Evolutionary conservation across 345 rosid species (phyloP), one percentile per base, ranked within the genome.

Genomic region (Carallia brachiata): DNA sequence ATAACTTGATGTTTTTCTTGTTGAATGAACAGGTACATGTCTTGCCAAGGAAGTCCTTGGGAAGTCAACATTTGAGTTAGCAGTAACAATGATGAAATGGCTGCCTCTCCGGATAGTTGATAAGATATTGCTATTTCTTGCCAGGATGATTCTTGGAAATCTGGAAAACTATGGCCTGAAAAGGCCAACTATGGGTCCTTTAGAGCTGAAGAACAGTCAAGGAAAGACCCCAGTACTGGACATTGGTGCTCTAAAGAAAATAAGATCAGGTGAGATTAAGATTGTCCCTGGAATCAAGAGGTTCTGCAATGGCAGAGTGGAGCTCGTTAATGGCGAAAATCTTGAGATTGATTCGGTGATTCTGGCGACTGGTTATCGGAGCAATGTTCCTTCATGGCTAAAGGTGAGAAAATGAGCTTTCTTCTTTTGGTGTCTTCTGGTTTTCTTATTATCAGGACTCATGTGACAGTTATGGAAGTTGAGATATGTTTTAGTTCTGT

Each of bases 211-310:
- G 79, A 78, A 83, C 76, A 65, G 71, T 8, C 70, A 69, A 36
- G 97, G 98, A 1, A 93, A 93, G 70, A 93, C 97, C 1, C 97
- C 98, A 16, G 97, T 90, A 0, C 75, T 93, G 32, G 96, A 93
- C 76, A 77, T 88, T 12, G 98, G 97, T 34, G 85, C 97, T 2
- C 74, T 93, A 5, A 69, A 84, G 6, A 89, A 80, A 70, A 89
- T 93, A 61, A 84, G 86, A 81, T 78, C 93, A 0, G 97, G 97
- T 30, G 66, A 84, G 17, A 89, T 93, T 77, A 88, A 84, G 69
- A 85, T 91, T 5, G 89, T 92, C 61, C 88, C 97, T 4, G 92
- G 84, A 69, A 84, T 90, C 82, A 87, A 82, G 74, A 83, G 81
- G 67, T 76, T 92, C 74, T 69, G 81, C 2, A 74, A 67, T 40